These are phyloP conservation scores for Penicillium sp. DNA, from an alignment of 2,329 filamentous ascomycete species.

Conservation along the genomic window DNA sequence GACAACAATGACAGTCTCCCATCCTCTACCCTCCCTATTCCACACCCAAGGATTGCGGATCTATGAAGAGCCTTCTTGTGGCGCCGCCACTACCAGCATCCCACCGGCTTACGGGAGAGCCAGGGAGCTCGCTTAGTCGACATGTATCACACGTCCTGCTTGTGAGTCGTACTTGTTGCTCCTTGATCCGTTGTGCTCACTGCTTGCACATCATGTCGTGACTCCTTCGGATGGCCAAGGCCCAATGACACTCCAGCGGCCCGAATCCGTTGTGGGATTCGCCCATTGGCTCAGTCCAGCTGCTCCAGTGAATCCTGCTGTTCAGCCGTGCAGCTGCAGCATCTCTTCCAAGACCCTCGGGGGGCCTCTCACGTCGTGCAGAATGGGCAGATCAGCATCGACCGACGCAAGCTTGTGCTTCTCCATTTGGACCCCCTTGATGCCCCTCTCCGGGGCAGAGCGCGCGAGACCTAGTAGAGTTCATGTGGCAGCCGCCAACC, in stretches of 20 bases:
- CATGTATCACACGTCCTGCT: neutral
- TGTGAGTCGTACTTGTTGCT: neutral
- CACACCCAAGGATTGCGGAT: neutral
- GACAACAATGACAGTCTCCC: neutral
- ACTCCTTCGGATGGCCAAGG: slow-evolving; percentile 1
- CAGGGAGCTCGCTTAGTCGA: slow-evolving; percentile 3
- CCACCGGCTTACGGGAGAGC: slow-evolving; percentile 1
- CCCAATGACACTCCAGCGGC: slow-evolving; percentile 7
- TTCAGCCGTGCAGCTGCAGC: neutral
- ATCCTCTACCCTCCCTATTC: neutral
- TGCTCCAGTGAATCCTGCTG: slow-evolving; percentile 2
- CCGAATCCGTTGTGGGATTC: slow-evolving; percentile 11
- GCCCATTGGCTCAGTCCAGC: slow-evolving; percentile 1
- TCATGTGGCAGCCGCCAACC: slow-evolving; percentile 4
- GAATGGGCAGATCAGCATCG: neutral
- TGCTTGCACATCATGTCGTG: slow-evolving; percentile 1
- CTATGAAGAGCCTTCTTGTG: neutral
- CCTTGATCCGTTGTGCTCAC: neutral
- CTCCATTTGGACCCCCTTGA: neutral
- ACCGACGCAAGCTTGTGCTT: neutral
- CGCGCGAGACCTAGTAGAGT: neutral
- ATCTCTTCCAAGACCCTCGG: neutral
- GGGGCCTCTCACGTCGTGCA: slow-evolving; percentile 3
- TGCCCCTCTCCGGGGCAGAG: neutral
- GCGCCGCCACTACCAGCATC: slow-evolving; percentile 10